phyloP scores from a whole-genome alignment of 2,329 filamentous ascomycete genomes.

The Hypoxylon sp. region DNA sequence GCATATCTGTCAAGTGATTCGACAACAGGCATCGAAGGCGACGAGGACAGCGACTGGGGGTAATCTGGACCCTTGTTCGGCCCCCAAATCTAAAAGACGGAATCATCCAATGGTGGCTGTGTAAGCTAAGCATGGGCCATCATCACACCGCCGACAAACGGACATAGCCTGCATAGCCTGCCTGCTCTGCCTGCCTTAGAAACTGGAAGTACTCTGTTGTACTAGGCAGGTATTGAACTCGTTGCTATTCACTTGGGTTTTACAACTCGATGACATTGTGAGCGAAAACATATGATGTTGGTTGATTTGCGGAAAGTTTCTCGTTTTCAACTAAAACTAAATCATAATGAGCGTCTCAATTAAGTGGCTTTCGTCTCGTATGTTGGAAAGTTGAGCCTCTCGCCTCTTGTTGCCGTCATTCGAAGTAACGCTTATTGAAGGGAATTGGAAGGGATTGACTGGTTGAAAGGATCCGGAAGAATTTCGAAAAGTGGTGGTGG shows the following conservation, averaged over 20 bases:
- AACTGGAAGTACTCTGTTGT: conserved; percentile 19
- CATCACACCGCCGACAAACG: conserved; percentile 28
- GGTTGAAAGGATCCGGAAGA: conserved; percentile 14
- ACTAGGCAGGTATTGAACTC: conserved; percentile 19
- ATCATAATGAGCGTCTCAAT: conserved; percentile 1
- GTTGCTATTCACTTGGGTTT: conserved; percentile 3
- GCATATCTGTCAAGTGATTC: conserved; percentile 41
- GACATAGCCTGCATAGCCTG: conserved; percentile 11
- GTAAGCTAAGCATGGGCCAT: conserved; percentile 38
- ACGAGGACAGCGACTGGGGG: conserved; percentile 16
- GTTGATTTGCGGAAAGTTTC: not conserved
- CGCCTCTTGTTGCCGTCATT: conserved; percentile 1
- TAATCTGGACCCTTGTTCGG: conserved; percentile 22
- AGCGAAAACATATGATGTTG: not conserved
- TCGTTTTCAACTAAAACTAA: not conserved
- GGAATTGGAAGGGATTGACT: not conserved
- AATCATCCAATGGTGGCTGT: conserved; percentile 34
- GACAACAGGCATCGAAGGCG: conserved; percentile 23
- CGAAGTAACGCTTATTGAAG: conserved; percentile 14
- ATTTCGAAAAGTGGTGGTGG: conserved; percentile 18
- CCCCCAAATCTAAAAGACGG: conserved; percentile 23
- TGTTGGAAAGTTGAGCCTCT: conserved; percentile 11
- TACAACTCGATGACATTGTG: conserved; percentile 1
- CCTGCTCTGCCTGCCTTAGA: conserved; percentile 11
- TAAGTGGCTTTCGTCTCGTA: not conserved